Percentiles rank a stretch among this genome's conserved stretches.
phyloP scores from a whole-genome alignment of 1,139 yeast species.

The Pneumocystis canis region DNA sequence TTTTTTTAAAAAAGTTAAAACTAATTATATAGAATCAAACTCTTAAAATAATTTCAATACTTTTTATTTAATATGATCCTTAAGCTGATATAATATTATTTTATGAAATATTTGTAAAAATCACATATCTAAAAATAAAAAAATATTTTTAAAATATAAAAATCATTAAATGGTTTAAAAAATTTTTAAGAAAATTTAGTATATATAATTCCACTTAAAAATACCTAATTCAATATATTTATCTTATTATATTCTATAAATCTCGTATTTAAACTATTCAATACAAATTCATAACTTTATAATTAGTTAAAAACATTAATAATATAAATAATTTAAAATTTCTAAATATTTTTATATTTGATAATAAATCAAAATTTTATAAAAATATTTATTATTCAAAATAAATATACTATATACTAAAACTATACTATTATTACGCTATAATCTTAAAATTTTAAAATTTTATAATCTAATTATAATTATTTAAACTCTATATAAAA shows the following conservation, averaged over 20 bases:
- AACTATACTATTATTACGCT: background rate
- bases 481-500: too few relatives aligned
- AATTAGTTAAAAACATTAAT: background rate
- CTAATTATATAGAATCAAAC: background rate
- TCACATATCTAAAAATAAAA: background rate
- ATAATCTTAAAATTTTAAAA: background rate
- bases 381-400: background rate
- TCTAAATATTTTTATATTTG: background rate
- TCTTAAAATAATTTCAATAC: background rate
- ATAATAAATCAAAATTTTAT: too few relatives aligned
- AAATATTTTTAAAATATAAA: background rate
- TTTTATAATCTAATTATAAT: background rate
- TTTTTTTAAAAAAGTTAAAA: background rate
- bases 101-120: background rate
- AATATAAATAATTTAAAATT: background rate
- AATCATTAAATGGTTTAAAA: too few relatives aligned
- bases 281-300: background rate
- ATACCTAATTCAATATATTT: too few relatives aligned
- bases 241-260: too few relatives aligned
- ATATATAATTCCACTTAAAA: too few relatives aligned
- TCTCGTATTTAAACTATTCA: background rate
- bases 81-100: background rate
- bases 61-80: background rate
- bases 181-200: too few relatives aligned
- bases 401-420: background rate